Base-by-base conservation (phyloP, 371 early-diverging fungal genomes). In the Synchytrium microbalum region DNA sequence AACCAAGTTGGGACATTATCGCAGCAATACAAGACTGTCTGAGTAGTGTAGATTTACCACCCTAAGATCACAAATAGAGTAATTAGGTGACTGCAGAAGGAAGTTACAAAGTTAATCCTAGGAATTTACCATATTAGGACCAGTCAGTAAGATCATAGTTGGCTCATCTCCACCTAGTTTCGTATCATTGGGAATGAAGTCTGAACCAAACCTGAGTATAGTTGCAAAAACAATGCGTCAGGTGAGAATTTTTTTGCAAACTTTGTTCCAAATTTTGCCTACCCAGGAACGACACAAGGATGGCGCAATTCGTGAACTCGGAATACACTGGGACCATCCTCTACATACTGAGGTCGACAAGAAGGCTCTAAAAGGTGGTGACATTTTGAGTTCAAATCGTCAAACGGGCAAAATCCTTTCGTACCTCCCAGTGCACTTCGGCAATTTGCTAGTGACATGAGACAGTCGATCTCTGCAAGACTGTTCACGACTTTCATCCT, bases 1-100 rank as follows among this genome's bases (percentile, higher is more conserved):
- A 92, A 2, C 99, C 99, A 2, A 99, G 77, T 68, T 99, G 99
- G 0, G 99, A 97, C 86, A 99, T 84, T 53, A 99, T 94, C 31
- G 98, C 92, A 0, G 94, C 95, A 24, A 98, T 82, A 72, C 99
- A 98, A 0, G 96, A 88, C 81, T 87, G 95, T 56, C 99, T 86
- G 59, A 98, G 83, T 55, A 96, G 84, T 0, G 99, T 99, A 1
- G 94, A 94, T 78, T 99, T 99, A 14, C 86, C 86, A 55, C 79
- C 70, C 61, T 65, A 19, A 10, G 24, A 27, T 33, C 3, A n/a
- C 31, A 29, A 25, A 16, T 16, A 24, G 24, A 13, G 8, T n/a
- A 13, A 24, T 13, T 25, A 13, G 25, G 24, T n/a, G 56, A 19
- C n/a, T 5, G 62, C 30, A 38, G 63, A 66, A 32, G 32, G 25